Conservation (phyloP, 2,329 filamentous ascomycete genomes). For the Aspergillus ustus region DNA sequence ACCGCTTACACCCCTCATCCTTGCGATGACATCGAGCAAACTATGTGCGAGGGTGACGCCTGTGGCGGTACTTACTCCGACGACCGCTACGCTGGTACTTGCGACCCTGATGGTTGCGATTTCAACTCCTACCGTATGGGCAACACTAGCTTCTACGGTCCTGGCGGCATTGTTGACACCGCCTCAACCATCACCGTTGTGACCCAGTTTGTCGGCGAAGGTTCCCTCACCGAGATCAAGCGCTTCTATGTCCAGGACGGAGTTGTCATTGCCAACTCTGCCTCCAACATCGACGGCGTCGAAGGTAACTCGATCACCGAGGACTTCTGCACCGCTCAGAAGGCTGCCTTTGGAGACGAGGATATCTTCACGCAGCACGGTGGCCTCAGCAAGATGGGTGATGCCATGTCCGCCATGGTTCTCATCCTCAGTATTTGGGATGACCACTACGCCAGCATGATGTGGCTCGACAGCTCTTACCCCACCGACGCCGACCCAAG, state of each 20-base stretch:
- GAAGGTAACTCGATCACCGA: slow-evolving; percentile 60
- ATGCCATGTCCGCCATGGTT: slow-evolving; percentile 61
- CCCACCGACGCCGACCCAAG: slow-evolving; percentile 53
- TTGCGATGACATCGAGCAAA: slow-evolving; percentile 57
- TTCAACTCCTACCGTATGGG: slow-evolving; percentile 72
- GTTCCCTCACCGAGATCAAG: slow-evolving; percentile 62
- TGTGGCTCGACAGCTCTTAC: slow-evolving; percentile 73
- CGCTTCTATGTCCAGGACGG: slow-evolving; percentile 69
- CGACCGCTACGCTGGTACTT: slow-evolving; percentile 63
- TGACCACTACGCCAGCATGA: slow-evolving; percentile 70
- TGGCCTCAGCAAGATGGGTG: slow-evolving; percentile 59
- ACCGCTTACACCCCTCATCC: slow-evolving; percentile 69
- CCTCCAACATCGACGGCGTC: slow-evolving; percentile 51
- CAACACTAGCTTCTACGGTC: slow-evolving; percentile 66
- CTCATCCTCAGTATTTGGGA: slow-evolving; percentile 66
- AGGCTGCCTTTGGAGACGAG: slow-evolving; percentile 59
- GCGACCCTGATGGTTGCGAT: slow-evolving; percentile 73
- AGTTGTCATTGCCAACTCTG: slow-evolving; percentile 61
- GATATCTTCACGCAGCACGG: slow-evolving; percentile 59
- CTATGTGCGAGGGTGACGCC: slow-evolving; percentile 54
- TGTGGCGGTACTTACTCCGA: slow-evolving; percentile 59
- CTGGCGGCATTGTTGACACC: slow-evolving; percentile 62
- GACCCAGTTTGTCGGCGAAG: slow-evolving; percentile 66
- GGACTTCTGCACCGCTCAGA: slow-evolving; percentile 61
- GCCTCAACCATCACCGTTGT: slow-evolving; percentile 65